Conservation (phyloP, 1,139 yeast genomes). For the Sugiyamaella castrensis region DNA sequence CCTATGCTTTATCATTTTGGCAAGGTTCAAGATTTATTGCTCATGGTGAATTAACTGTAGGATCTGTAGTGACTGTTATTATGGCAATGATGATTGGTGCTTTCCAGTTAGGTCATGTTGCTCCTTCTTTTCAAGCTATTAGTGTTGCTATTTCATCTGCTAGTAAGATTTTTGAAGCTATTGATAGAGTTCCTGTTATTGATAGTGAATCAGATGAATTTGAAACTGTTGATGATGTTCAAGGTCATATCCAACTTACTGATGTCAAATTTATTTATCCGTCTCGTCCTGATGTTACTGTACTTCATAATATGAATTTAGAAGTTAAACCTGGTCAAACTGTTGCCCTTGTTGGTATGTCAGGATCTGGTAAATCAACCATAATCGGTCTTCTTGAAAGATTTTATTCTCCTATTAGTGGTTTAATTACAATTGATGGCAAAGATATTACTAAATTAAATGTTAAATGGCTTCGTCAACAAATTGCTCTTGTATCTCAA, state of each 20-base stretch:
- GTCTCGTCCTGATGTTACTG: constrained; percentile 73
- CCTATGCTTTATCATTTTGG: constrained; percentile 45
- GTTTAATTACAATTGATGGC: constrained; percentile 66
- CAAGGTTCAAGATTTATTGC: constrained; percentile 43
- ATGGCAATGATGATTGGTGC: constrained; percentile 45
- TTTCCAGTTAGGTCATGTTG: constrained; percentile 41
- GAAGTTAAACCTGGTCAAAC: constrained; percentile 67
- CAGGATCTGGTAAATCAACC: constrained; percentile 91
- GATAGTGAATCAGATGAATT: constrained; percentile 37
- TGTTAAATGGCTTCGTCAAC: constrained; percentile 66
- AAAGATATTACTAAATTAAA: constrained; percentile 60
- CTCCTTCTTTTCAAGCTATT: constrained; percentile 42
- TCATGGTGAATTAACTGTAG: constrained; percentile 35
- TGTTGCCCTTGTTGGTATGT: constrained; percentile 86
- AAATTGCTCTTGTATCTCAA: constrained; percentile 84
- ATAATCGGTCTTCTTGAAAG: constrained; percentile 70
- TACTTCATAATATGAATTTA: constrained; percentile 64
- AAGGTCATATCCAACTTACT: constrained; percentile 57
- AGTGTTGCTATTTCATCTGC: constrained; percentile 43
- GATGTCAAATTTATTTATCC: constrained; percentile 78
- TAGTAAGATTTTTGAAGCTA: constrained; percentile 42
- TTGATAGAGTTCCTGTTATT: constrained; percentile 41
- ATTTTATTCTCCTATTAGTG: constrained; percentile 60
- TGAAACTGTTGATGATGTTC: constrained; percentile 35
- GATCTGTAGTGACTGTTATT: constrained; percentile 38